Conservation (phyloP, 768 basidiomycete species). For the Hygrophoropsis aurantiaca region DNA sequence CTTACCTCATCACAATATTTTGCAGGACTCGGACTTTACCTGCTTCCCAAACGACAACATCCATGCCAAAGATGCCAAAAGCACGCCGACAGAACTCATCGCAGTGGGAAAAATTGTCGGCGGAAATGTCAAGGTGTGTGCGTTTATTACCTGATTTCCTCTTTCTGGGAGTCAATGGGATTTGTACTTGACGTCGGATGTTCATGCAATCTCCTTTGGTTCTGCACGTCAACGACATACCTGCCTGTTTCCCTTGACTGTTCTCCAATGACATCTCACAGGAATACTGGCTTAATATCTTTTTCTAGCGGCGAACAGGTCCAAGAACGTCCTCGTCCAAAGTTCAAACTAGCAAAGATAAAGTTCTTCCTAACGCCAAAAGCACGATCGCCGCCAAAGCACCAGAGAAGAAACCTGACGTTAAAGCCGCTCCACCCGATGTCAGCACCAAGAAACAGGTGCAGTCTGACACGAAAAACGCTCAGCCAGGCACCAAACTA, state of each 20-base stretch:
- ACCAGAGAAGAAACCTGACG: too few relatives aligned
- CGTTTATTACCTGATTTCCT: not conserved
- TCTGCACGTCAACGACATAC: too few relatives aligned
- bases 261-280: slow-evolving; percentile 4
- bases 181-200: too few relatives aligned
- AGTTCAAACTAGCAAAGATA: too few relatives aligned
- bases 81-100: slow-evolving; percentile 10
- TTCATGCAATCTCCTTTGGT: too few relatives aligned
- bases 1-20: not conserved
- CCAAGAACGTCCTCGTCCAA: slow-evolving; percentile 13
- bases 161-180: not conserved
- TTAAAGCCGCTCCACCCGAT: too few relatives aligned
- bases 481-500: too few relatives aligned
- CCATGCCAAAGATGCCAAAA: slow-evolving; percentile 29
- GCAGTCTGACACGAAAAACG: too few relatives aligned
- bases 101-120: slow-evolving; percentile 46
- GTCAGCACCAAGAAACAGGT: too few relatives aligned
- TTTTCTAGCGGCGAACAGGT: not conserved
- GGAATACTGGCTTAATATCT: slow-evolving; percentile 1
- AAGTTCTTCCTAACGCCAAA: too few relatives aligned
- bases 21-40: slow-evolving; percentile 47
- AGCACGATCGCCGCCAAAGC: too few relatives aligned
- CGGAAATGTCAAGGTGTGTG: slow-evolving; percentile 44
- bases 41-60: slow-evolving; percentile 34
- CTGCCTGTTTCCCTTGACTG: too few relatives aligned